phyloP scores from a whole-genome alignment of 1,284 basidiomycete genomes.

The Trametes hirsuta region DNA sequence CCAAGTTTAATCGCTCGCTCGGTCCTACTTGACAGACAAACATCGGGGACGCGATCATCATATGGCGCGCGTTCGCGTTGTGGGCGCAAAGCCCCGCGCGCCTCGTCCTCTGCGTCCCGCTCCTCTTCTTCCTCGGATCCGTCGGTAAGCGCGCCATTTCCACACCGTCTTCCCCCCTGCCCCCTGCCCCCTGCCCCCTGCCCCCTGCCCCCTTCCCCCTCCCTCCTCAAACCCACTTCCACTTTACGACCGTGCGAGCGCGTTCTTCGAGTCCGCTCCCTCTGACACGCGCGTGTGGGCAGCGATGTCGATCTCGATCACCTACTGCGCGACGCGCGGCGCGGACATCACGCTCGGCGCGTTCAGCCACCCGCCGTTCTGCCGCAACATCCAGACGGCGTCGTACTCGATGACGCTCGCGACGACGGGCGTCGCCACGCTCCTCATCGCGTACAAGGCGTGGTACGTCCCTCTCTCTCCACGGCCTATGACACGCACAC shows the following conservation, averaged over 20 bases:
- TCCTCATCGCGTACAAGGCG: conserved; percentile 22
- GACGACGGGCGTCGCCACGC: conserved; percentile 20
- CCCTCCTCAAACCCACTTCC: no score
- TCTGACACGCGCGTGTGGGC: neutral
- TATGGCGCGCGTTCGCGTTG: conserved; percentile 22
- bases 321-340: conserved; percentile 16
- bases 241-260: no score
- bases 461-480: conserved; percentile 7
- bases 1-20: no score
- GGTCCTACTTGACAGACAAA: conserved; percentile 7
- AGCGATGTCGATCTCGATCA: conserved; percentile 15
- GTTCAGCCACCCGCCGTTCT: conserved; percentile 18
- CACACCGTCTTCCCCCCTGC: no score
- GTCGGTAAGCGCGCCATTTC: conserved; percentile 8
- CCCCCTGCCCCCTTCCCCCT: no score
- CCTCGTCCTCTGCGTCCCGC: conserved; percentile 13
- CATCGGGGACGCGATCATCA: conserved; percentile 16
- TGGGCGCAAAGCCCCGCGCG: conserved; percentile 14
- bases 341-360: conserved; percentile 13
- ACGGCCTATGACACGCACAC: no score
- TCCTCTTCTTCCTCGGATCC: conserved; percentile 12
- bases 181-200: no score
- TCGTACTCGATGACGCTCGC: conserved; percentile 20
- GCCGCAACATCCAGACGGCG: conserved; percentile 20
- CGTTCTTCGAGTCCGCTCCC: no score